A percentile compares a stretch with the other conserved stretches of the same genome.
phyloP scores from a whole-genome alignment of 1,139 yeast species.

The Debaryomyces udenii region DNA sequence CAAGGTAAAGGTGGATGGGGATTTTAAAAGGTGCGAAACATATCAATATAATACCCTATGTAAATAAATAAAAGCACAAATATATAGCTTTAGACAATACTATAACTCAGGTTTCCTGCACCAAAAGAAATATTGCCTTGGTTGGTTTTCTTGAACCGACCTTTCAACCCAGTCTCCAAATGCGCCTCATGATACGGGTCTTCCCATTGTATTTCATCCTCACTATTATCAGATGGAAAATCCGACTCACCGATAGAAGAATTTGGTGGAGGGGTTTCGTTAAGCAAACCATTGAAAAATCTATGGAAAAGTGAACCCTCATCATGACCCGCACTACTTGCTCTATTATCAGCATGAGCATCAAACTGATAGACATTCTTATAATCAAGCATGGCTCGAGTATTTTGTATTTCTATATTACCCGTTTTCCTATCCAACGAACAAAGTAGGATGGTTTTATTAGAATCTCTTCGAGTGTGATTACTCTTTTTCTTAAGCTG shows the following conservation, averaged over 20 bases:
- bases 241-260: constrained; percentile 2
- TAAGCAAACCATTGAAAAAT: constrained; percentile 7
- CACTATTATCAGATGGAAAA: constrained; percentile 5
- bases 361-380: constrained; percentile 15
- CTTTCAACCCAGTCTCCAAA: constrained; percentile 11
- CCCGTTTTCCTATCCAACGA: constrained; percentile 40
- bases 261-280: constrained; percentile 8
- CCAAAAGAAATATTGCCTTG: constrained; percentile 11
- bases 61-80: constrained; percentile 2
- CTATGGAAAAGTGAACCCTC: constrained; percentile 8
- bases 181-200: constrained; percentile 12
- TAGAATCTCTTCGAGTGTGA: constrained; percentile 2
- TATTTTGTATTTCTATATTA: constrained; percentile 25
- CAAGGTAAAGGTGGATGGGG: constrained; percentile 54
- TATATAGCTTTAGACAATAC: constrained; percentile 9
- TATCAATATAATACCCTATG: constrained; percentile 4
- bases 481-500: constrained; percentile 2
- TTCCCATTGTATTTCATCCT: constrained; percentile 6
- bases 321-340: constrained; percentile 1
- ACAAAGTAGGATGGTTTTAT: constrained; percentile 28
- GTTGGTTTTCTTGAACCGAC: constrained; percentile 10
- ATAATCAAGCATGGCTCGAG: constrained; percentile 19
- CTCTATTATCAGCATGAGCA: constrained; percentile 3
- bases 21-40: constrained; percentile 24
- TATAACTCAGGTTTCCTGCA: constrained; percentile 15